Percentiles rank a stretch among this genome's conserved stretches.
These are phyloP conservation scores for Aspergillus campestris DNA, from an alignment of 495 filamentous ascomycete species.

Conservation along the genomic window DNA sequence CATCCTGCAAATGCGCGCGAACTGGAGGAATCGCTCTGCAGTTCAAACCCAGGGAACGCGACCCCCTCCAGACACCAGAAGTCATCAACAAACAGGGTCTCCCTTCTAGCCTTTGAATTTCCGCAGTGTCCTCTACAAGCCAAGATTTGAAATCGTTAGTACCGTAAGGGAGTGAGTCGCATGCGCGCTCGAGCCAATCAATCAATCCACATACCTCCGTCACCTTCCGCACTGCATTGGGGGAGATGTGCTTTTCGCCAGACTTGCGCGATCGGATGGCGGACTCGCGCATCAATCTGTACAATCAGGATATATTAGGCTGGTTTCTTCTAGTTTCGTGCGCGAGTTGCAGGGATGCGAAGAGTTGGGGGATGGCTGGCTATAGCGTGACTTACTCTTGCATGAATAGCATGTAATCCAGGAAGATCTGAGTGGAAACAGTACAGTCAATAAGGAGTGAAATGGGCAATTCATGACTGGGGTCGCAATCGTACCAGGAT, in stretches of 20 bases:
- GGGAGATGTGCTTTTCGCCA: slow-evolving; percentile 64
- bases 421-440: slow-evolving; percentile 54
- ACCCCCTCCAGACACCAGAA: no score
- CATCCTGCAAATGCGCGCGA: no score
- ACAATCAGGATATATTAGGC: slow-evolving; percentile 2
- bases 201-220: slow-evolving; percentile 50
- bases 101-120: slow-evolving; percentile 64
- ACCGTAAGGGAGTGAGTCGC: not conserved
- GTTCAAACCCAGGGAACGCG: no score
- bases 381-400: slow-evolving; percentile 55
- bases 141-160: slow-evolving; percentile 5
- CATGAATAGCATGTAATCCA: slow-evolving; percentile 86
- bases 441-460: not conserved
- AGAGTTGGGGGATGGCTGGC: not conserved
- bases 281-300: slow-evolving; percentile 77
- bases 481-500: slow-evolving; percentile 55
- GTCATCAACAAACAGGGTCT: no score
- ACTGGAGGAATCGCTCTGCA: no score
- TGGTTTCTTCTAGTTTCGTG: not conserved
- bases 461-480: not conserved
- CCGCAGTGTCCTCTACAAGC: slow-evolving; percentile 53
- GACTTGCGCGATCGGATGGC: slow-evolving; percentile 64
- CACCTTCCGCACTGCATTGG: slow-evolving; percentile 66
- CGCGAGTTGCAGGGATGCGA: not conserved
- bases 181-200: not conserved